Conservation (phyloP, 2,329 filamentous ascomycete genomes). For the Arthrobotrys sphaeroides region DNA sequence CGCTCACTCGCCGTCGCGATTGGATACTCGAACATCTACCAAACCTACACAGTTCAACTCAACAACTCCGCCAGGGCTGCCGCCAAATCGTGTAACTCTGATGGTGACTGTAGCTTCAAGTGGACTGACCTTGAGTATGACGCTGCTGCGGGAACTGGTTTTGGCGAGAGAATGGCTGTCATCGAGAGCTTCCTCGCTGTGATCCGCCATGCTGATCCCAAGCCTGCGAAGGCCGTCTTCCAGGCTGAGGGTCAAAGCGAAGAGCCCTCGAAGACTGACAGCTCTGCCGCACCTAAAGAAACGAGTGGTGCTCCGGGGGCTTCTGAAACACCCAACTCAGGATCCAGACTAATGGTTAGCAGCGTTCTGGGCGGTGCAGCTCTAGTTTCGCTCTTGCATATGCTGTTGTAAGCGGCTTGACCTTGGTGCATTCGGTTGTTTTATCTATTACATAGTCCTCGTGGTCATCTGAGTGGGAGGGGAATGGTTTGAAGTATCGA, state of each 20-base stretch:
- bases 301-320: not conserved
- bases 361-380: slow-evolving; percentile 20
- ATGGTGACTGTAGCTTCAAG: slow-evolving; percentile 68
- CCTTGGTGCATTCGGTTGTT: not conserved
- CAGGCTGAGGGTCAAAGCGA: not conserved
- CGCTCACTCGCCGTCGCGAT: slow-evolving; percentile 61
- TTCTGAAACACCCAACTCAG: slow-evolving; percentile 5
- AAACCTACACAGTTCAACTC: slow-evolving; percentile 65
- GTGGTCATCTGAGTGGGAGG: not conserved
- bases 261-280: not conserved
- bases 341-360: slow-evolving; percentile 13
- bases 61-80: slow-evolving; percentile 68
- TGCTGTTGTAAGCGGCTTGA: slow-evolving; percentile 20
- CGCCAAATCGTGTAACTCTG: slow-evolving; percentile 68
- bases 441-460: no score
- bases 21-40: slow-evolving; percentile 66
- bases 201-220: not conserved
- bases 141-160: slow-evolving; percentile 62
- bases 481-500: not conserved
- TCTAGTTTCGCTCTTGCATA: slow-evolving; percentile 23
- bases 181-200: slow-evolving; percentile 66
- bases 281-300: not conserved
- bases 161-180: slow-evolving; percentile 71
- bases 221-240: not conserved
- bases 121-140: slow-evolving; percentile 71